Conservation (phyloP, 192 early-diverging fungal species). For the Coemansia pectinata region DNA sequence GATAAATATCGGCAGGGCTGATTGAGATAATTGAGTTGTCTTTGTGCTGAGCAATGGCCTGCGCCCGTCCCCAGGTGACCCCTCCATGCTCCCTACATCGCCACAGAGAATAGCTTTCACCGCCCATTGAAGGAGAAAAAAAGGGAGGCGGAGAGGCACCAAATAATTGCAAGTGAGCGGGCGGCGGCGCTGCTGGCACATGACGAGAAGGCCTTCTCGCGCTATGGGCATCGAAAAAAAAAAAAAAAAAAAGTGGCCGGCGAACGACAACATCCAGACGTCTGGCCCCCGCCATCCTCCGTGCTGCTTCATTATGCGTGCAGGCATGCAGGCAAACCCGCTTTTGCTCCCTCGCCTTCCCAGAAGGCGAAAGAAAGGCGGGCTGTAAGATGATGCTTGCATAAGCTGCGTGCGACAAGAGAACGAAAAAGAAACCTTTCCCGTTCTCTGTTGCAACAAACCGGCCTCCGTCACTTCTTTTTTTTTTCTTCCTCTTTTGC, state of each 20-base stretch:
- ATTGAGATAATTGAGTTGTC: not conserved
- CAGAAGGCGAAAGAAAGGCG: no score
- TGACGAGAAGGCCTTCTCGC: not conserved
- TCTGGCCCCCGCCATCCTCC: not conserved
- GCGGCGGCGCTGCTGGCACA: not conserved
- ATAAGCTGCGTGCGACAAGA: slow-evolving; percentile 10
- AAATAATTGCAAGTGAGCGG: not conserved
- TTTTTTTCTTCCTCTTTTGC: not conserved
- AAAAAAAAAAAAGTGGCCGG: not conserved
- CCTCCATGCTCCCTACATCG: not conserved
- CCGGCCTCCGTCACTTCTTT: not conserved
- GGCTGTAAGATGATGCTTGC: slow-evolving; percentile 3
- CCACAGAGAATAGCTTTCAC: not conserved
- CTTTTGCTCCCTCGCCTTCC: not conserved
- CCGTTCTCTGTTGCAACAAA: not conserved
- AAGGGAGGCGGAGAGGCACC: not conserved
- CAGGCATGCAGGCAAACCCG: not conserved
- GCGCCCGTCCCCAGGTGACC: not conserved
- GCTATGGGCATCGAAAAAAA: slow-evolving; percentile 1
- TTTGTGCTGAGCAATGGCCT: not conserved
- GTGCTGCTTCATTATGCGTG: slow-evolving; percentile 4
- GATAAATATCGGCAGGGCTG: slow-evolving; percentile 3
- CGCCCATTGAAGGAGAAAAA: not conserved
- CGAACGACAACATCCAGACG: not conserved
- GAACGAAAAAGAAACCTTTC: not conserved